These are phyloP conservation scores for Pleomassaria siparia DNA, from an alignment of 2,329 filamentous ascomycete species.

Conservation along the genomic window DNA sequence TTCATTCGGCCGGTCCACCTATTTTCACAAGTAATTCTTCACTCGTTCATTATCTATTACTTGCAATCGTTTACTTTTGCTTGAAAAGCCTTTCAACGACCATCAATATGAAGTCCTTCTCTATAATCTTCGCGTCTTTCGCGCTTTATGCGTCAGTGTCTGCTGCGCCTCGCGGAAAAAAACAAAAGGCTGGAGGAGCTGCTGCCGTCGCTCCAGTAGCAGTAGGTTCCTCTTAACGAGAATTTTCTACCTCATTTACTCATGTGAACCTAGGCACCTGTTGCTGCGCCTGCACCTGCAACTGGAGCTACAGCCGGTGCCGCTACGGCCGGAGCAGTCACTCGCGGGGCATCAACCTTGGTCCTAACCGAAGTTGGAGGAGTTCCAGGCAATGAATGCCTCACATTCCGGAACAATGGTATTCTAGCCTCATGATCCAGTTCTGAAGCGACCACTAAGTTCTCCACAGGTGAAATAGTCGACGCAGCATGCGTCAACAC, in stretches of 20 bases:
- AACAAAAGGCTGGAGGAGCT: neutral
- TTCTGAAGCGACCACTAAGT: slow-evolving; percentile 2
- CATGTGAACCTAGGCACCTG: neutral
- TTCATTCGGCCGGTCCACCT: neutral
- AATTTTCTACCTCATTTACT: too few relatives aligned
- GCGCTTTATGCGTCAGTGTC: neutral
- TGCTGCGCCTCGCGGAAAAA: neutral
- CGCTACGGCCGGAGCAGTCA: slow-evolving; percentile 5
- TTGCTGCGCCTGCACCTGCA: neutral
- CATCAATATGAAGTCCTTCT: neutral
- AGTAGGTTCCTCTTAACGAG: too few relatives aligned
- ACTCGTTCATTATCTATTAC: neutral
- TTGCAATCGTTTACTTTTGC: neutral
- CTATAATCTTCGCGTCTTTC: neutral
- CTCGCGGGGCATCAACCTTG: slow-evolving; percentile 22
- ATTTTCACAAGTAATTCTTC: neutral
- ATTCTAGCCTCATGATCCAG: neutral
- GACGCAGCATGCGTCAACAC: slow-evolving; percentile 44
- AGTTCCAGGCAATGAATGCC: slow-evolving; percentile 27
- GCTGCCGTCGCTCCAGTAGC: neutral
- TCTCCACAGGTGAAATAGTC: slow-evolving; percentile 43
- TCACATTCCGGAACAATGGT: slow-evolving; percentile 50
- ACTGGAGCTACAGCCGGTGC: neutral
- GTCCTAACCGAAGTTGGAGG: slow-evolving; percentile 46
- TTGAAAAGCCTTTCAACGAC: neutral